Evolutionary conservation across 2,329 filamentous ascomycete species (phyloP).

Genomic region (Cercospora zeae-maydis): DNA sequence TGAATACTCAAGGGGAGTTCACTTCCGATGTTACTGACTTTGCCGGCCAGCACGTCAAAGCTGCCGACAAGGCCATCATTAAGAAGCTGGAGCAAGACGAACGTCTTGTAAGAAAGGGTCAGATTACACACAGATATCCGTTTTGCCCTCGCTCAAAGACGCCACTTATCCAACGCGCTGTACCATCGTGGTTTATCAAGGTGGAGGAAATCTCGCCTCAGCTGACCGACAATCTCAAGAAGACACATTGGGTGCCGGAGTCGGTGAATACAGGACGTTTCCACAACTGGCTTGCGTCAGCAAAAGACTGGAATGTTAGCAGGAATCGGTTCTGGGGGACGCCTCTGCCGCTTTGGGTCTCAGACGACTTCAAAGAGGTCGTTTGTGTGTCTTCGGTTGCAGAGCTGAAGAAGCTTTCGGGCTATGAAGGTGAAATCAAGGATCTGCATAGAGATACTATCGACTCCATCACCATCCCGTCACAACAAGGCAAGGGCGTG

Average conservation of each 20-base stretch:
- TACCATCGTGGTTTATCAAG: conserved; percentile 93
- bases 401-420: conserved; percentile 80
- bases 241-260: conserved; percentile 85
- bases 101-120: conserved; percentile 76
- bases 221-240: conserved; percentile 86
- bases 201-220: conserved; percentile 77
- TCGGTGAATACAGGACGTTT: conserved; percentile 92
- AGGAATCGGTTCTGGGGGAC: conserved; percentile 95
- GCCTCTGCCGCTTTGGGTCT: conserved; percentile 86
- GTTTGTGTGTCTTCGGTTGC: conserved; percentile 81
- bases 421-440: conserved; percentile 75
- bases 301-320: conserved; percentile 92
- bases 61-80: conserved; percentile 88
- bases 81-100: conserved; percentile 77
- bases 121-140: conserved; percentile 86
- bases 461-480: conserved; percentile 90
- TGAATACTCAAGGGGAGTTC: conserved; percentile 80
- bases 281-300: conserved; percentile 84
- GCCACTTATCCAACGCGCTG: conserved; percentile 85
- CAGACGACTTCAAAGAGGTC: conserved; percentile 80
- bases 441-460: conserved; percentile 92
- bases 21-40: conserved; percentile 75
- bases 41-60: conserved; percentile 82
- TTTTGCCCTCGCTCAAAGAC: conserved; percentile 96
- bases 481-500: conserved; percentile 79